Conservation (phyloP, 163 green algal genomes). For the Botryococcus braunii region DNA sequence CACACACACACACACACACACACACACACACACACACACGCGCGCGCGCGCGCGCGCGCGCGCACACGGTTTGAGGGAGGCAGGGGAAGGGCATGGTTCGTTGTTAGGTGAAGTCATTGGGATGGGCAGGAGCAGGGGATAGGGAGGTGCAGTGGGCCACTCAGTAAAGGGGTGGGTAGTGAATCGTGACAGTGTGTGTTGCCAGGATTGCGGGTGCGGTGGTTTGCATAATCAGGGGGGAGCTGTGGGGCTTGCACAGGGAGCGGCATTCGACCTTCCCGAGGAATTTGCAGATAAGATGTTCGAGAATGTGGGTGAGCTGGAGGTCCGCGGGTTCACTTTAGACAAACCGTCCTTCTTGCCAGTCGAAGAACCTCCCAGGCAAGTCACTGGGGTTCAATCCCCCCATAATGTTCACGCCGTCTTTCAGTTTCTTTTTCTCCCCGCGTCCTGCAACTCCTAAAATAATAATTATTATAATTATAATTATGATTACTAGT, state of each 20-base stretch:
- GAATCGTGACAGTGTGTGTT: neutral
- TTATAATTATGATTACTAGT: no score
- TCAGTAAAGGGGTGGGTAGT: neutral
- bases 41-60: no score
- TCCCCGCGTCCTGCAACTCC: no score
- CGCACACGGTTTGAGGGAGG: no score
- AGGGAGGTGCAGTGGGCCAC: neutral
- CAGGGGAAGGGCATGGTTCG: neutral
- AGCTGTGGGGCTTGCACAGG: no score
- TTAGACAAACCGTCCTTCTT: constrained; percentile 45
- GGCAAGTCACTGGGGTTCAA: constrained; percentile 20
- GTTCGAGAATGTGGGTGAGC: constrained; percentile 23
- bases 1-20: no score
- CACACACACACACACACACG: no score
- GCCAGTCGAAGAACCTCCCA: constrained; percentile 48
- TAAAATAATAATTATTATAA: no score
- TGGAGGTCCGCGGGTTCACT: constrained; percentile 34
- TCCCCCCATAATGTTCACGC: neutral
- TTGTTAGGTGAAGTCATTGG: neutral
- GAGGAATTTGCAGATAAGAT: constrained; percentile 28
- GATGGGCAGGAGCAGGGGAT: neutral
- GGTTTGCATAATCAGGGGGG: no score
- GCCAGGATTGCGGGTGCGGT: no score
- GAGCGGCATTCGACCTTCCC: constrained; percentile 65
- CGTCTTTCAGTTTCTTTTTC: no score